Evolutionary conservation across 371 early-diverging fungal species (phyloP).

Genomic region (Mortierella sp.): DNA sequence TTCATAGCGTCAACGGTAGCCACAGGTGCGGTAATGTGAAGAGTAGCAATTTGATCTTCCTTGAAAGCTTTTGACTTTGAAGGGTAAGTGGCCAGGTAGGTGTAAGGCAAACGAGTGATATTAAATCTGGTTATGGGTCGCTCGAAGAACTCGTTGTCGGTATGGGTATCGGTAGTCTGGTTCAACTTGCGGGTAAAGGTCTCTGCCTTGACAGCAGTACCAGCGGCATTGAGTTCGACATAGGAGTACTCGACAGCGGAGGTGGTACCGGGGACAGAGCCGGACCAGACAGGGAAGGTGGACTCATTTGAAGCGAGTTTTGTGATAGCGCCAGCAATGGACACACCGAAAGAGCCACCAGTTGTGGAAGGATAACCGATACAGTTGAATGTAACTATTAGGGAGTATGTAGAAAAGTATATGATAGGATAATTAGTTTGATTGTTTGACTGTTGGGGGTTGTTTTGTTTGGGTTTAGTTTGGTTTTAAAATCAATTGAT

Average conservation of each 20-base stretch:
- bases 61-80: conserved; percentile 54
- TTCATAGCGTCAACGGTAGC: conserved; percentile 55
- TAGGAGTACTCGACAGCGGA: conserved; percentile 38
- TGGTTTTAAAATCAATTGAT: too few species aligned
- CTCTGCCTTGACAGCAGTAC: conserved; percentile 43
- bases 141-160: conserved; percentile 53
- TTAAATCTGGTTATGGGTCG: conserved; percentile 29
- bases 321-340: conserved; percentile 28
- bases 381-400: conserved; percentile 46
- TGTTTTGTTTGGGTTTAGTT: too few species aligned
- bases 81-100: conserved; percentile 43
- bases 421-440: too few species aligned
- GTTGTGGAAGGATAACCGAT: conserved; percentile 35
- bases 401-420: not conserved
- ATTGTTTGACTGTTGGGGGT: too few species aligned
- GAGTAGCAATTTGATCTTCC: conserved; percentile 62
- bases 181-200: conserved; percentile 45
- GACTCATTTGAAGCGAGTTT: conserved; percentile 32
- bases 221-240: conserved; percentile 41
- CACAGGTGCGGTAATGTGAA: conserved; percentile 60
- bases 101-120: conserved; percentile 38
- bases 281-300: conserved; percentile 38
- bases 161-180: conserved; percentile 32
- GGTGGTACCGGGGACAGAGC: conserved; percentile 39
- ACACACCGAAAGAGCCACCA: conserved; percentile 31